phyloP scores from a whole-genome alignment of 2,329 filamentous ascomycete species.

The Pezicula neosporulosa region DNA sequence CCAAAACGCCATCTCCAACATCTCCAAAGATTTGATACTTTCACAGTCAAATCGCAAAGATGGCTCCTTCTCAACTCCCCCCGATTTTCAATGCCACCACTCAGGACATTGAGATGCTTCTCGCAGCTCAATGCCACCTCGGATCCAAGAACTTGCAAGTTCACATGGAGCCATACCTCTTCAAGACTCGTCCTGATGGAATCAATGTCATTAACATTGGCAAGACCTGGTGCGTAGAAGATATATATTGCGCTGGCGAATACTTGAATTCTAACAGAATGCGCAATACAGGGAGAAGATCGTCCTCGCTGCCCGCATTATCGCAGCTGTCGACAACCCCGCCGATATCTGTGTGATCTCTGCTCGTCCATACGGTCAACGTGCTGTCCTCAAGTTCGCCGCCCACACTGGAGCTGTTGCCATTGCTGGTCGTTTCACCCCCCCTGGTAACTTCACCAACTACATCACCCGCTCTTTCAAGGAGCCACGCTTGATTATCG shows the following conservation, averaged over 20 bases:
- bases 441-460: slow-evolving; percentile 99
- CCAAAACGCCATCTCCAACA: slow-evolving; percentile 19
- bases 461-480: slow-evolving; percentile 99
- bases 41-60: slow-evolving; percentile 62
- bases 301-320: slow-evolving; percentile 96
- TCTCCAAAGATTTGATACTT: slow-evolving; percentile 33
- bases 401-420: slow-evolving; percentile 95
- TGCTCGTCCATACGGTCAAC: slow-evolving; percentile 98
- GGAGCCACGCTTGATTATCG: slow-evolving; percentile 98
- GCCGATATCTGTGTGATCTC: slow-evolving; percentile 99
- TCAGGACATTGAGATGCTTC: slow-evolving; percentile 99
- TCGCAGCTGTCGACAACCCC: slow-evolving; percentile 98
- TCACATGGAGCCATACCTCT: slow-evolving; percentile 99
- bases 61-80: slow-evolving; percentile 94
- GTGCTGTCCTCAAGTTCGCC: slow-evolving; percentile 99
- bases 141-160: slow-evolving; percentile 99
- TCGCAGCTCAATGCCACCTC: slow-evolving; percentile 93
- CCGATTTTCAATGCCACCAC: slow-evolving; percentile 92
- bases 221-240: slow-evolving; percentile 87
- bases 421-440: slow-evolving; percentile 99
- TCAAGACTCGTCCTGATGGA: slow-evolving; percentile 98
- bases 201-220: slow-evolving; percentile 99
- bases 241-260: slow-evolving; percentile 1
- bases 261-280: slow-evolving; percentile 19
- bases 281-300: slow-evolving; percentile 85